Base-by-base conservation (phyloP, 352 stramenopile genomes). In the Phytophthora pseudosyringae region DNA sequence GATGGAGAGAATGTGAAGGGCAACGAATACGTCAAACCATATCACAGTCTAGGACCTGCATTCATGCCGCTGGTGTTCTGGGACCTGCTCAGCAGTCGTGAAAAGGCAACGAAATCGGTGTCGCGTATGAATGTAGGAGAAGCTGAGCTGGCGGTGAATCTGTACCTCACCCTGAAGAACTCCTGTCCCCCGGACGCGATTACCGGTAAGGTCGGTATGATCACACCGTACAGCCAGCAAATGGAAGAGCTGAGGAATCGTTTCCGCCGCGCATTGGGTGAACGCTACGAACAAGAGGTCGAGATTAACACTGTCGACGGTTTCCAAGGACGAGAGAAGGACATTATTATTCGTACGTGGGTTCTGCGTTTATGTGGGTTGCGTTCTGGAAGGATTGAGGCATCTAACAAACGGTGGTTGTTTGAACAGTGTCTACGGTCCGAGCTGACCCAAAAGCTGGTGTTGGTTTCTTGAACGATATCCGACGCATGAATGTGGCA, bases 251-350 rank as follows among this genome's bases (percentile, higher is more conserved):
- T 95, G 4, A 71, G 65, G 18, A 85, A 71, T 16, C 71, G 73
- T 0, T 96, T 96, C 41, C 71, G 70, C 3, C 67, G 65, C 15
- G 64, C 71, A 10, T 69, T 94, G 12, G 86, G 83, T n/a, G 79
- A 93, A 11, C 77, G 73, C 4, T 96, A 78, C 41, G 77, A 91
- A 26, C 69, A 86, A 66, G 88, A 96, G 45, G 83, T 97, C 3
- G 92, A 98, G 71, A 91, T 98, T 73, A 97, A 96, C 60, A 97
- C 90, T 3, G 91, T 97, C 35, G 92, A 98, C 40, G 93, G 91
- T 4, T 97, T 97, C 50, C 92, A 98, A 68, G 92, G 90, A n/a
- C 80, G 89, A 36, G 89, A 97, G 40, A 97, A 97, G 67, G 89
- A 97, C 56, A 94, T 97, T 61, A 96, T 97, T 67, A 96, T 97